Base-by-base conservation (phyloP, 75 land plant species). In the Sequoia sempervirens region DNA sequence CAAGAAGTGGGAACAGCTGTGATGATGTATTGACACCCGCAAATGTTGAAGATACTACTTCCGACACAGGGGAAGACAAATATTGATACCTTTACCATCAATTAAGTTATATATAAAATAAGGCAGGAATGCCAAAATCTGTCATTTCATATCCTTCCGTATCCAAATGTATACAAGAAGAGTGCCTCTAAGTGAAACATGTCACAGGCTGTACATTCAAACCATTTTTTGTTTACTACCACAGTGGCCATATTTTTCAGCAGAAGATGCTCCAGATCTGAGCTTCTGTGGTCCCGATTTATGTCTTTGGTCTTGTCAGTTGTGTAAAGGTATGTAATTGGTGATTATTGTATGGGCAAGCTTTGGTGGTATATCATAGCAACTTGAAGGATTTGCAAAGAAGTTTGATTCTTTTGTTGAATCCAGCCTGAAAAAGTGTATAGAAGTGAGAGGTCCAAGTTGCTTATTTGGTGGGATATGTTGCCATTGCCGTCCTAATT, bases 201-300 rank as follows among this genome's bases (percentile, higher is more conserved):
- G 80, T 45, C n/a, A 52, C 80, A 78, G 32, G 80, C 80, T 78
- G 80, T 78, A 78, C 80, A 45, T 78, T 78, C 80, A 78, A 78
- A 78, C 50, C 45, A 78, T 78, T 78, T 45, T 78, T 78, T 78
- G 46, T 78, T n/a, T 47, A 78, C 80, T 40, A 78, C 30, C 20
- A 78, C 14, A 43, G 5, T 78, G 80, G 80, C 80, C 47, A 43
- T 78, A 43, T 40, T 78, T 78, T 43, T 52, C 28, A 78, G 80
- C 52, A 78, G 26, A 43, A 45, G 30, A 45, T 78, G 80, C 80
- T 78, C 50, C 30, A 78, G 50, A 12, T 78, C 30, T 78, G 52
- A 43, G 80, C 80, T 11, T 26, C 26, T 11, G 80, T 26, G 46
- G 80, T 78, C 80, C 80, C 30, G n/a, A 43, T 78, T 78, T 78